phyloP scores from a whole-genome alignment of 805 yeast species.

The Allodekkera sacchari region DNA sequence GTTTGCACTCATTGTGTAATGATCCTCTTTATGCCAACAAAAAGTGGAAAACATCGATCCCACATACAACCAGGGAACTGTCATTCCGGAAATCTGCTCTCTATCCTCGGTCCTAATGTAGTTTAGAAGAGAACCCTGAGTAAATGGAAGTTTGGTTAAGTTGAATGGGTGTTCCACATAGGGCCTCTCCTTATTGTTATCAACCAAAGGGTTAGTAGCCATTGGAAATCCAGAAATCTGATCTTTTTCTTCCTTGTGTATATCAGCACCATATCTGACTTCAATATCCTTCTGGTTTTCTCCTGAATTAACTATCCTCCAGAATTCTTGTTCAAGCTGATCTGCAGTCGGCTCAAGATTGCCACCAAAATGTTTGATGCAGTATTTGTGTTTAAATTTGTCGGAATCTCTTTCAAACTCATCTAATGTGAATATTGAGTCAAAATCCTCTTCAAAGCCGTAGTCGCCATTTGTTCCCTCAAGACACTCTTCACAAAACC shows the following conservation, averaged over 20 bases:
- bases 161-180: constrained; percentile 67
- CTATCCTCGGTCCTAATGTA: constrained; percentile 34
- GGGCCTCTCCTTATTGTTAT: constrained; percentile 8
- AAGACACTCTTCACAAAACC: constrained; percentile 84
- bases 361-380: constrained; percentile 25
- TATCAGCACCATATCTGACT: constrained; percentile 80
- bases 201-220: constrained; percentile 15
- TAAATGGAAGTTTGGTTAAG: constrained; percentile 61
- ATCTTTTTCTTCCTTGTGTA: constrained; percentile 57
- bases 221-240: constrained; percentile 74
- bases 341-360: constrained; percentile 30
- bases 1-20: constrained; percentile 82
- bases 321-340: constrained; percentile 54
- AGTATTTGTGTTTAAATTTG: constrained; percentile 37
- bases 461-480: constrained; percentile 74
- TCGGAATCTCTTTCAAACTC: constrained; percentile 54
- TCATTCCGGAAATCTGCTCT: constrained; percentile 80
- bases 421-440: constrained; percentile 36
- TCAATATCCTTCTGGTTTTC: constrained; percentile 32
- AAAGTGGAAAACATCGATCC: constrained; percentile 88
- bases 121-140: constrained; percentile 60
- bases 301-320: constrained; percentile 35
- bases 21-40: constrained; percentile 97
- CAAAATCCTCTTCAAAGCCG: constrained; percentile 65
- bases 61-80: constrained; percentile 89